Conservation (phyloP, 768 basidiomycete genomes). For the Obba rivulosa region DNA sequence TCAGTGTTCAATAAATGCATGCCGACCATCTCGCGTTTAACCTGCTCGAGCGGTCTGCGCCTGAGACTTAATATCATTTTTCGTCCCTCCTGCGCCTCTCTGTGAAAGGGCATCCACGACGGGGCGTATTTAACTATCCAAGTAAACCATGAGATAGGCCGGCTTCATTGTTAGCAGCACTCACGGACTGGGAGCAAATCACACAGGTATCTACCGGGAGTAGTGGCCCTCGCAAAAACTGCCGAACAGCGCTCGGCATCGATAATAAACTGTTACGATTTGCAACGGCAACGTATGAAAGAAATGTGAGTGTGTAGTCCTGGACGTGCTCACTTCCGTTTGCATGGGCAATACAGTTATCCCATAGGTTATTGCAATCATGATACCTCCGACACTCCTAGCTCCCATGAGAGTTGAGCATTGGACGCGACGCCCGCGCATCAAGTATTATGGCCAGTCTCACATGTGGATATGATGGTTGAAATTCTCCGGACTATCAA, state of each 20-base stretch:
- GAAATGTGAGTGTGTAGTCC: too few species aligned
- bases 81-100: conserved; percentile 9
- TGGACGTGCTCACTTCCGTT: too few species aligned
- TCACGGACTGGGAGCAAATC: conserved; percentile 8
- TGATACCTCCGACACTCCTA: not conserved
- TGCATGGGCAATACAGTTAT: too few species aligned
- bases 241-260: conserved; percentile 33
- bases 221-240: conserved; percentile 25
- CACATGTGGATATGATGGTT: conserved; percentile 8
- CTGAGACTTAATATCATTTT: conserved; percentile 10
- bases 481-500: conserved; percentile 4
- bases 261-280: conserved; percentile 36
- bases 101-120: conserved; percentile 24
- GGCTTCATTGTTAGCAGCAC: not conserved
- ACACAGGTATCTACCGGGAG: conserved; percentile 39
- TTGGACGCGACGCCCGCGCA: too few species aligned
- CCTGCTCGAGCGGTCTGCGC: conserved; percentile 16
- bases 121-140: conserved; percentile 16
- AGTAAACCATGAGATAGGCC: not conserved
- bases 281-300: too few species aligned
- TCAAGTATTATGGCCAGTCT: not conserved
- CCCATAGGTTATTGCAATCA: too few species aligned
- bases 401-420: not conserved
- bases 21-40: conserved; percentile 18
- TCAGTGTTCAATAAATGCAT: too few species aligned